Evolutionary conservation across 2,329 filamentous ascomycete species (phyloP), one percentile per base, ranked within the genome.

Genomic region (Neofusicoccum parvum): DNA sequence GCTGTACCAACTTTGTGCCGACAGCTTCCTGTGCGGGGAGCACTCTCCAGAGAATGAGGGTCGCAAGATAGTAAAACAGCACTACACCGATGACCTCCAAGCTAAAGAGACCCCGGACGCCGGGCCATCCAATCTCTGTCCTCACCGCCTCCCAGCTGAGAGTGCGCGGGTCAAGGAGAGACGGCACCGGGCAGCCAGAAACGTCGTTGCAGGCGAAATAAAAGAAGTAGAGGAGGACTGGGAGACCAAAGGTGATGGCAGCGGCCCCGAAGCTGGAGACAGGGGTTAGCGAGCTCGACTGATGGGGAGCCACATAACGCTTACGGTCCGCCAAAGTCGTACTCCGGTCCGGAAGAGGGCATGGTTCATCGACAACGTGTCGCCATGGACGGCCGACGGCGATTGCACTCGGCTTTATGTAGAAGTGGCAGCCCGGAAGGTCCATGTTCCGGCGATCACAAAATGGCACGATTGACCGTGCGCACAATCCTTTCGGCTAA

Each of bases 181-280:
- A 92, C 3, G 94, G 92, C 2, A 92, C 89, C 51, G 94, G 95
- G 75, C 94, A 98, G 66, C 95, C 94, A 10, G 92, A 90, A 68
- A 96, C 83, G 77, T 98, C 94, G 80, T 97, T 98, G 85, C 94
- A 97, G 72, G 90, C 82, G 75, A 97, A 96, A 50, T 89, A 85
- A 74, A 94, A 90, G 71, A 88, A 76, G 79, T 95, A 96, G 70
- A 92, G 86, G 69, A 94, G 84, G 46, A 93, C 67, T 0, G 94
- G 94, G 0, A 97, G 87, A 65, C 89, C 89, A 72, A 96, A 90
- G 7, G 91, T 91, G 73, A 98, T 92, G 68, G 81, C 85, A 67
- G 89, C 23, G 14, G 54, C 54, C 6, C 54, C 54, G 32, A 46
- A 20, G 11, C 54, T 59, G 37, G 37, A 23, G n/a, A 17, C 15